A percentile compares a stretch with the other conserved stretches of the same genome.
Evolutionary conservation across 78 protist species (phyloP).

Genomic region (Cyanophora paradoxa): DNA sequence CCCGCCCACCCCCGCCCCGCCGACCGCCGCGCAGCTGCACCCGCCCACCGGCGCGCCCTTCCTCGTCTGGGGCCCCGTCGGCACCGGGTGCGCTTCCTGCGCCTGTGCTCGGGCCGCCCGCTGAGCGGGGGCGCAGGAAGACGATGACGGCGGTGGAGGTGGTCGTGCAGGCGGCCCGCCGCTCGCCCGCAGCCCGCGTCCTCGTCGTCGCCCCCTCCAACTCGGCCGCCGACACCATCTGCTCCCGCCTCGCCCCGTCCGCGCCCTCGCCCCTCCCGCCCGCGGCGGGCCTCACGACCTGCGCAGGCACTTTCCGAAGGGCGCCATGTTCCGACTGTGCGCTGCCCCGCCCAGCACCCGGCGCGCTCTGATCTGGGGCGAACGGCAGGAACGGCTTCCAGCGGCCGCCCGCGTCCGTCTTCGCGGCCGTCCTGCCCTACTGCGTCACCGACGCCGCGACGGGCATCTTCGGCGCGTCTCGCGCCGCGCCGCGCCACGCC

Average conservation of each 20-base stretch:
- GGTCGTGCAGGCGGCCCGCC: background rate
- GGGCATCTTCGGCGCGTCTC: too few species aligned
- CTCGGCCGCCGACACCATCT: background rate
- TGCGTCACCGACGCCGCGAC: background rate
- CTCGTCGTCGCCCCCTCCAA: conserved; percentile 18
- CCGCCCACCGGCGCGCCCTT: too few species aligned
- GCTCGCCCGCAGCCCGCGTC: background rate
- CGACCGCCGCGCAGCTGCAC: too few species aligned
- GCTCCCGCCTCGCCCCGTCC: background rate
- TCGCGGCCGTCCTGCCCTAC: background rate
- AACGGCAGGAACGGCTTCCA: too few species aligned
- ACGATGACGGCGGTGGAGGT: background rate
- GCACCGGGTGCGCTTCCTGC: too few species aligned
- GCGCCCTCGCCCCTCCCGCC: background rate
- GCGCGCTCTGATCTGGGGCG: too few species aligned
- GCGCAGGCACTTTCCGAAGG: too few species aligned
- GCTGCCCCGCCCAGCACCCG: too few species aligned
- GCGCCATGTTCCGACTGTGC: too few species aligned
- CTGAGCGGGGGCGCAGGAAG: conserved; percentile 12
- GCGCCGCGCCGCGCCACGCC: too few species aligned
- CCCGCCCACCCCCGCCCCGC: background rate
- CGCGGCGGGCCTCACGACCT: too few species aligned
- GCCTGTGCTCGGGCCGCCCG: conserved; percentile 20
- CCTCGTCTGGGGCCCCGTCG: too few species aligned
- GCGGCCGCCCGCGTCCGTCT: background rate